Percentiles rank a stretch among this genome's conserved stretches.
Evolutionary conservation across 805 yeast species (phyloP).

Genomic region (Cyberlindnera maclurae): DNA sequence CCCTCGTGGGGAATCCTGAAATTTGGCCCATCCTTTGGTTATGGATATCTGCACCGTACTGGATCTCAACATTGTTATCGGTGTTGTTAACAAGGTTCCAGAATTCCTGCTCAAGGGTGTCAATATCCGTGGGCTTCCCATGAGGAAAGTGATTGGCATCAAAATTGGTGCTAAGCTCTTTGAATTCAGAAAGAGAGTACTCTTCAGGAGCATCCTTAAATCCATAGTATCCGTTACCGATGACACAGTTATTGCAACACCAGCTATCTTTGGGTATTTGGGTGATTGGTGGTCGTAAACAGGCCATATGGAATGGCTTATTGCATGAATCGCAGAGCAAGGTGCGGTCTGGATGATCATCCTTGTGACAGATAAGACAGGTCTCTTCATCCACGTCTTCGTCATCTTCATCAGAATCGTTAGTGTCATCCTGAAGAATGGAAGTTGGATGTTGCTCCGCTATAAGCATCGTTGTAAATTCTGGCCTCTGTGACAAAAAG

Average conservation of each 20-base stretch:
- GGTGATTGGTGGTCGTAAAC: conserved; percentile 52
- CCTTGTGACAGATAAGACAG: conserved; percentile 42
- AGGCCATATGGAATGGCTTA: conserved; percentile 56
- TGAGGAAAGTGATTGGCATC: conserved; percentile 34
- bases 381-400: conserved; percentile 25
- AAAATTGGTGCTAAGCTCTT: conserved; percentile 45
- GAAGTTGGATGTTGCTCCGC: conserved; percentile 27
- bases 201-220: conserved; percentile 61
- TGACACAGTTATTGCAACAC: conserved; percentile 80
- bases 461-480: conserved; percentile 17
- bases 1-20: conserved; percentile 65
- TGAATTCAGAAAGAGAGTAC: conserved; percentile 56
- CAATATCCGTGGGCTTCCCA: conserved; percentile 25
- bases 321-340: conserved; percentile 73
- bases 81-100: conserved; percentile 49
- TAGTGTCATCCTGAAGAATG: conserved; percentile 18
- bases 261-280: conserved; percentile 54
- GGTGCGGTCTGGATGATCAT: conserved; percentile 38
- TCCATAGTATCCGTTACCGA: conserved; percentile 84
- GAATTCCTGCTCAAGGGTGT: conserved; percentile 52
- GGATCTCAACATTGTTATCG: conserved; percentile 49
- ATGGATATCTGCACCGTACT: conserved; percentile 84
- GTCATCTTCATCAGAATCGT: conserved; percentile 14
- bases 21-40: conserved; percentile 55
- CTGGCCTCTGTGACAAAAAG: conserved; percentile 23